A percentile compares a stretch with the other conserved stretches of the same genome.
Evolutionary conservation across 192 early-diverging fungal species (phyloP).

Genomic region (Blastocladiella britannica): DNA sequence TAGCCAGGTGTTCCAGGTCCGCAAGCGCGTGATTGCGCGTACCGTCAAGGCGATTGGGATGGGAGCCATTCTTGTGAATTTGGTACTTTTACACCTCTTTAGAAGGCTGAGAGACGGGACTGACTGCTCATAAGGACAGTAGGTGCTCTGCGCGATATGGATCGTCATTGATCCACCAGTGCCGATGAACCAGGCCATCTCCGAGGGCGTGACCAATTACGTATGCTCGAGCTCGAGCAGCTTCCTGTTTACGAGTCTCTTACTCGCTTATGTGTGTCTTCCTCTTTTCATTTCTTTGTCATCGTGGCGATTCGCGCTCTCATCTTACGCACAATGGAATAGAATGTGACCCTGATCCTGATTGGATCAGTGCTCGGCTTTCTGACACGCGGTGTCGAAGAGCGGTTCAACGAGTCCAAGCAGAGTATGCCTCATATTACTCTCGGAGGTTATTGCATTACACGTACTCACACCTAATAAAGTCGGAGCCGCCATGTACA

Average conservation of each 20-base stretch:
- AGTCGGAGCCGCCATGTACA: not conserved
- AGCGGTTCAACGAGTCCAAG: not conserved
- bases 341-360: not conserved
- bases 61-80: not conserved
- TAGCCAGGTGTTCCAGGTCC: not conserved
- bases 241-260: not conserved
- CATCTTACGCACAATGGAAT: not conserved
- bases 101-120: too few species aligned
- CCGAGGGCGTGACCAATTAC: not conserved
- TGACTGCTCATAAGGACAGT: too few species aligned
- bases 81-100: too few species aligned
- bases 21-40: not conserved
- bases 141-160: not conserved
- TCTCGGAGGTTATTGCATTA: not conserved
- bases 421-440: not conserved
- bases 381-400: not conserved
- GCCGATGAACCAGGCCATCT: not conserved
- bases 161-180: not conserved
- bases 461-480: not conserved
- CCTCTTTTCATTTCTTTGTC: not conserved
- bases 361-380: not conserved
- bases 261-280: not conserved
- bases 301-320: too few species aligned
- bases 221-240: not conserved
- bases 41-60: not conserved